Evolutionary conservation across 441 rosid species (phyloP), one percentile per base, ranked within the genome.

Genomic region (Erodium trifolium): DNA sequence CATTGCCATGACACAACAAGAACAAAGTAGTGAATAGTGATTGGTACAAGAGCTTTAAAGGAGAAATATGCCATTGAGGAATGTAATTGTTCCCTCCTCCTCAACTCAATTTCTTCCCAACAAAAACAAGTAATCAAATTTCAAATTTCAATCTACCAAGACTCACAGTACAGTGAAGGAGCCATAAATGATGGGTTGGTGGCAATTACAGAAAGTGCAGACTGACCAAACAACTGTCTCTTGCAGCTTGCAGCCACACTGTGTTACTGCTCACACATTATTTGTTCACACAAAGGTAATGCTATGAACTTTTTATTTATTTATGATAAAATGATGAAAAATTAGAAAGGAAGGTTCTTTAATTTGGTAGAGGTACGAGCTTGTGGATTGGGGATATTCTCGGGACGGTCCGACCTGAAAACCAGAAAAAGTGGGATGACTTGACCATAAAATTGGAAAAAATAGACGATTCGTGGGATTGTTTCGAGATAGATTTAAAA

Each of bases 241-340:
- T 5, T 37, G 43, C 43, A 53, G 59, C 1, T 5, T 37, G 43
- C 43, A 53, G 59, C 19, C 59, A 53, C 59, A 53, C 23, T 71
- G 72, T 80, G 75, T 82, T 79, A 82, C 27, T 23, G 1, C 2
- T 23, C 27, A 82, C 93, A 82, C 83, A 82, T 84, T 83, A 82
- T 82, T 82, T 81, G 80, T 76, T 75, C 63, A 81, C 74, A 69
- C 74, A 81, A 37, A 37, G 66, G 71, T 55, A 79, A 74, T 23
- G 27, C 75, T 69, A 77, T 67, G 68, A 63, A 73, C 60, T 53
- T 11, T 23, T 23, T 23, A n/a, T 23, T 23, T 23, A 23, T 23
- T 23, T 23, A 23, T 11, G 53, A 47, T 12, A n/a, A 5, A 53
- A n/a, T n/a, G 69, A 19, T 31, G 59, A 57, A 7, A n/a, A 53